These are phyloP conservation scores for Tetratostichococcus sp. DNA, from an alignment of 139 green algal species.

Conservation along the genomic window DNA sequence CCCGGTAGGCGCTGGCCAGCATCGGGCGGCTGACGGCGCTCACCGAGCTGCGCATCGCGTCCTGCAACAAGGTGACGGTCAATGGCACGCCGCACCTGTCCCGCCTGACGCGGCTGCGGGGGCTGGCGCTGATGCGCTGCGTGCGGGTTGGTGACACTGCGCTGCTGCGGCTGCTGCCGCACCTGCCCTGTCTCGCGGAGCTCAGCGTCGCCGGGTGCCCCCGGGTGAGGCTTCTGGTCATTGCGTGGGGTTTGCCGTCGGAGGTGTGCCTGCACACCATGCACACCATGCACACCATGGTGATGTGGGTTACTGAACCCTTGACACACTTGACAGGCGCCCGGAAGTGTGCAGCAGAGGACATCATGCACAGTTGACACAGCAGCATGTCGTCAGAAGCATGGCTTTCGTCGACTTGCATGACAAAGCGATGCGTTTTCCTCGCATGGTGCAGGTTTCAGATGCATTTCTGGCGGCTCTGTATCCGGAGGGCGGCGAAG, in stretches of 20 bases:
- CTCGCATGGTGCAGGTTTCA: conserved; percentile 14
- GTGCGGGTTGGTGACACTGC: conserved; percentile 8
- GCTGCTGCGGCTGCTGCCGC: conserved; percentile 9
- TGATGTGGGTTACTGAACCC: no score
- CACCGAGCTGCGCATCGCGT: neutral
- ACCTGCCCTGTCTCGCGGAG: conserved; percentile 4
- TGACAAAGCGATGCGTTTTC: no score
- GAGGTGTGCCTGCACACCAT: no score
- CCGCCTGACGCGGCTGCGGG: neutral
- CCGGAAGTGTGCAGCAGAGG: no score
- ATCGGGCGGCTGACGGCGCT: conserved; percentile 15
- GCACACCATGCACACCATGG: no score
- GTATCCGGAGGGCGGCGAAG: neutral
- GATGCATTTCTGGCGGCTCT: conserved; percentile 2
- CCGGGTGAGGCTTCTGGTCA: neutral
- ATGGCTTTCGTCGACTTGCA: no score
- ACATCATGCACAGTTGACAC: no score
- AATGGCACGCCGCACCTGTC: conserved; percentile 9
- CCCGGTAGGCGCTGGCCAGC: conserved; percentile 17
- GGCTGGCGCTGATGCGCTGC: conserved; percentile 11
- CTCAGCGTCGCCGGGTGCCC: conserved; percentile 8
- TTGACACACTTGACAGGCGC: no score
- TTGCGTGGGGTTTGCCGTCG: neutral
- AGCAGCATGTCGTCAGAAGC: no score
- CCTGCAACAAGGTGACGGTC: conserved; percentile 16